These are phyloP conservation scores for Tetramitus jugosus DNA, from an alignment of 208 protist species.

Conservation along the genomic window DNA sequence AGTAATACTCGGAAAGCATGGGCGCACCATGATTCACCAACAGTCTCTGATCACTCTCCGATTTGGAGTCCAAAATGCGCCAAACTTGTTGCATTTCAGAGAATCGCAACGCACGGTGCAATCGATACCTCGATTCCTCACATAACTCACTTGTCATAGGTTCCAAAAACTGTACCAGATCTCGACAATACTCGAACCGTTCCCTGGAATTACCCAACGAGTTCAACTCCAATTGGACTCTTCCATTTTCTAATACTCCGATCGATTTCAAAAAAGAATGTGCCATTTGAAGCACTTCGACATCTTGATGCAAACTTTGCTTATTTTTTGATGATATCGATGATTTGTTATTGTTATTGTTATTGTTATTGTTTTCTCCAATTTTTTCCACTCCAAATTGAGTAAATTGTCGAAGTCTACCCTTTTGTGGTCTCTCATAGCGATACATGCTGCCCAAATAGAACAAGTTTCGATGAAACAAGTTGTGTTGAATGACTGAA, in stretches of 20 bases:
- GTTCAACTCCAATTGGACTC: conserved; percentile 37
- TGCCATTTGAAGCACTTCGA: conserved; percentile 37
- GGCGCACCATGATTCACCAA: conserved; percentile 26
- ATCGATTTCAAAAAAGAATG: conserved; percentile 27
- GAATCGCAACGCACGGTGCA: too few relatives aligned
- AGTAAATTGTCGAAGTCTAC: conserved; percentile 42
- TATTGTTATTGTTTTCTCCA: conserved; percentile 25
- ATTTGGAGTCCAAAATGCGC: conserved; percentile 47
- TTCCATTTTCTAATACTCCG: not conserved
- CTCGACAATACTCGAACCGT: conserved; percentile 27
- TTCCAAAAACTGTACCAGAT: conserved; percentile 28
- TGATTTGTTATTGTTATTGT: too few relatives aligned
- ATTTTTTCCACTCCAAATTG: conserved; percentile 42
- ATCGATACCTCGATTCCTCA: not conserved
- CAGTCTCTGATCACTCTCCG: conserved; percentile 21
- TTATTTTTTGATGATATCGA: too few relatives aligned
- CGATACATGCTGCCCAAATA: conserved; percentile 49
- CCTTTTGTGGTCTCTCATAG: conserved; percentile 49
- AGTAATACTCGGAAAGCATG: conserved; percentile 30
- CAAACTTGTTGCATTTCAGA: conserved; percentile 26
- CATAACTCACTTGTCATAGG: not conserved
- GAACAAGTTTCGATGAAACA: conserved; percentile 25
- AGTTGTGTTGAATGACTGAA: conserved; percentile 25
- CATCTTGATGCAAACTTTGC: too few relatives aligned
- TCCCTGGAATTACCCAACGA: conserved; percentile 37